Base-by-base conservation (phyloP, 331 rosid species). In the Dryas integrifolia region DNA sequence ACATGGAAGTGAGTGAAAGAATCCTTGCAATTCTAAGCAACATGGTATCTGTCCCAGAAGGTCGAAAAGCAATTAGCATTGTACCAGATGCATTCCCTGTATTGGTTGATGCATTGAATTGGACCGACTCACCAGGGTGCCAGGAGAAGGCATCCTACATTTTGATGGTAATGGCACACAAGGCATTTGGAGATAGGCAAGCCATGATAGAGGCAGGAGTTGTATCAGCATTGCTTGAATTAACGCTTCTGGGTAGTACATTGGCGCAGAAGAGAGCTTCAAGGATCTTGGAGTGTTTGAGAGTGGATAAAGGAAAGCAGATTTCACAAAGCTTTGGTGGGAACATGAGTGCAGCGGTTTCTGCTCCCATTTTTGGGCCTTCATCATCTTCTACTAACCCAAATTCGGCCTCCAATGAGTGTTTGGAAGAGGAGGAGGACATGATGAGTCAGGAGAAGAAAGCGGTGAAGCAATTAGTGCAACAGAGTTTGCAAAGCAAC, bases 191-290 rank as follows among this genome's bases (percentile, higher is more conserved):
- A n/a, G 93, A 95, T 58, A 85, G 97, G 81, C 96, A 86, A 39
- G 87, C 86, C 63, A 95, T 95, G 99, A 83, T 89, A 14, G 99
- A 95, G 72, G 90, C 90, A 0, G 99, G 99, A 46, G 75, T 95
- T 8, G 88, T 52, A 5, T 92, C 96, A 0, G 85, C 96, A 8
- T 75, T 90, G 87, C 97, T 95, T 57, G 99, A 95, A 65, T 71
- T 92, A 82, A 89, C 95, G 13, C 97, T 95, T 70, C 67, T 95
- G 81, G 99, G 99, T 11, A 85, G 92, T 14, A 75, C 92, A 24
- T 85, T 95, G 86, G 90, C 97, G 7, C 99, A 95, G 83, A 91
- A 92, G 87, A 89, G 99, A 74, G 99, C 99, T 40, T 89, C 99
- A 4, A 88, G 99, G 79, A 85, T 95, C 57, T 75, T 95, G 92